Base-by-base conservation (phyloP, 345 rosid species). In the Eucalyptus virginea region DNA sequence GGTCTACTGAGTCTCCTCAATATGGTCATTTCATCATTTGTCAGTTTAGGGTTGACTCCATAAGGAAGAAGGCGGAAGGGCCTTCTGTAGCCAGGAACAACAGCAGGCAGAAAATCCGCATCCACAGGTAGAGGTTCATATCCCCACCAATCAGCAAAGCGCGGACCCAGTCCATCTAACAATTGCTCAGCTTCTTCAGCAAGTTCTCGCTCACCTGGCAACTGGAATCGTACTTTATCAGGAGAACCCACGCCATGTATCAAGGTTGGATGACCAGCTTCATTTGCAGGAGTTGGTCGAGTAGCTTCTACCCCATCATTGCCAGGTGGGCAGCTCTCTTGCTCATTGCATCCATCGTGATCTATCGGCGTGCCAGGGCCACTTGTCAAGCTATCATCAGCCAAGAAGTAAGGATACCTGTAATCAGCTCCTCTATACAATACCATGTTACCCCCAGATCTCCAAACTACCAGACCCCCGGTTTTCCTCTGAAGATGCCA, bases 31-130 rank as follows among this genome's bases (percentile, higher is more conserved):
- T 98, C 99, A 93, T 98, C 98, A 91, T 97, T 94, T 88, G 98
- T 97, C 86, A 98, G 93, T 88, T 90, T 95, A 80, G 97, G 94
- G 86, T 92, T 94, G 89, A 97, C 91, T 83, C 99, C 99, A 93
- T 93, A 97, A 17, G 99, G 99, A 93, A 97, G 99, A 93, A 97
- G 97, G 87, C 97, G 98, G 93, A 97, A 97, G 12, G 99, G 99
- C 93, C 94, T 94, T 90, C 96, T 94, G 90, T 94, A 96, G 44
- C 96, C 97, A 81, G 97, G 95, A 81, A 98, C 91, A 88, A 93
- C 32, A 26, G 96, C 98, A 83, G 99, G 99, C 48, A 98, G 93
- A 89, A 98, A 96, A 92, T 98, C 98, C 91, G 96, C 99, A 92
- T 97, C 99, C 65, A 98, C 94, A 40, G 99, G 99, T 50, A 94